Percentiles rank a stretch among this genome's conserved stretches.
These are phyloP conservation scores for Kurtzmaniella quercitrusa DNA, from an alignment of 1,139 yeast species.

Conservation along the genomic window DNA sequence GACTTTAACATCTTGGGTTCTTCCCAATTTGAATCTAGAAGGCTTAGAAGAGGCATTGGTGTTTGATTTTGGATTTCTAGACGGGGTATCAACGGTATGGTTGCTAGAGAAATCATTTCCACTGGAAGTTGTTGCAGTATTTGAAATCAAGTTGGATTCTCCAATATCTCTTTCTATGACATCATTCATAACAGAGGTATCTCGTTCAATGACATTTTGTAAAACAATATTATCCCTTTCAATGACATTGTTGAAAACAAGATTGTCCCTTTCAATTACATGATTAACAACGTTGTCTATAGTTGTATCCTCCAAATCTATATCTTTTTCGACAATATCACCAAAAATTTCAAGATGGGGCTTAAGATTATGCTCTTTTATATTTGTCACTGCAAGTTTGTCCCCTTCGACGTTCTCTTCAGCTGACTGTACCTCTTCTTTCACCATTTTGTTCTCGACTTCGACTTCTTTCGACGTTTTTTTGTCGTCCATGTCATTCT, in stretches of 20 bases:
- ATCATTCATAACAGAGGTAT: slow-evolving; percentile 6
- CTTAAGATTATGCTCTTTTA: background rate
- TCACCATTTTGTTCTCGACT: too few relatives aligned
- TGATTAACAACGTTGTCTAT: background rate
- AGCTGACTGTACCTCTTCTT: background rate
- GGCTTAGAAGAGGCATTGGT: background rate
- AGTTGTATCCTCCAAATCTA: background rate
- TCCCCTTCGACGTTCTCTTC: too few relatives aligned
- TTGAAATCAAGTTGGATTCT: too few relatives aligned
- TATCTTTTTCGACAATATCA: background rate
- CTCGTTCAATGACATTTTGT: slow-evolving; percentile 10
- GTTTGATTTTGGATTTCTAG: too few relatives aligned
- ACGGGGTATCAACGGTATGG: too few relatives aligned
- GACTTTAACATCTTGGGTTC: background rate
- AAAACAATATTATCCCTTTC: too few relatives aligned
- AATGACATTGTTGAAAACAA: slow-evolving; percentile 15
- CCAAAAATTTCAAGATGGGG: background rate
- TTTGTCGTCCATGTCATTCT: too few relatives aligned
- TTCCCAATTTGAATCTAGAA: slow-evolving; percentile 5
- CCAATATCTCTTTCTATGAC: slow-evolving; percentile 7
- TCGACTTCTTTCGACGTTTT: too few relatives aligned
- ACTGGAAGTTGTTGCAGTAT: too few relatives aligned
- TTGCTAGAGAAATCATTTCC: too few relatives aligned
- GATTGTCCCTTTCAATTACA: slow-evolving; percentile 5
- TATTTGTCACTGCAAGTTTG: too few relatives aligned